phyloP scores from a whole-genome alignment of 2,329 filamentous ascomycete genomes.

The Fusarium veterinarium region DNA sequence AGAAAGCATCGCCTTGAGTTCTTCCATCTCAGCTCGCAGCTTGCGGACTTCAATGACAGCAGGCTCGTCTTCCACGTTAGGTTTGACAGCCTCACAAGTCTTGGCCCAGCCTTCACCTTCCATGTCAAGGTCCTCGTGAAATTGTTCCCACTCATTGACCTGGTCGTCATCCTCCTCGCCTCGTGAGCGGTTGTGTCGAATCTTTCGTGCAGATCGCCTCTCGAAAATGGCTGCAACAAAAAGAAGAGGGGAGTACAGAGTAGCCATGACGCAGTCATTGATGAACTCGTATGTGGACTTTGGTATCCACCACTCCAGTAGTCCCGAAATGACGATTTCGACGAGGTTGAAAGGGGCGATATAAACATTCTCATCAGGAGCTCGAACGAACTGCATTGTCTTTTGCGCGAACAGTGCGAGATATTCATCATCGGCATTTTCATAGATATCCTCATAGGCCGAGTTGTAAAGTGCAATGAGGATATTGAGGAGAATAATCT shows the following conservation, averaged over 20 bases:
- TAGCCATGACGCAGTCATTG: slow-evolving; percentile 89
- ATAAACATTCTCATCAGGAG: slow-evolving; percentile 97
- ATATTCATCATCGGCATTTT: slow-evolving; percentile 94
- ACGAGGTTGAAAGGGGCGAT: slow-evolving; percentile 96
- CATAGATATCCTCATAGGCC: slow-evolving; percentile 93
- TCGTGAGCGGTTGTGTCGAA: slow-evolving; percentile 77
- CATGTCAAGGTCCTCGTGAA: slow-evolving; percentile 77
- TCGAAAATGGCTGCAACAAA: slow-evolving; percentile 81
- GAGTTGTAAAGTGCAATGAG: slow-evolving; percentile 97
- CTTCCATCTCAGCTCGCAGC: slow-evolving; percentile 67
- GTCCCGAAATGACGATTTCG: slow-evolving; percentile 81
- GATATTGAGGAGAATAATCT: slow-evolving; percentile 87
- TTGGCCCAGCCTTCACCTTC: slow-evolving; percentile 88
- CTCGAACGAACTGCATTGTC: slow-evolving; percentile 96
- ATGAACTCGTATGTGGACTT: slow-evolving; percentile 77
- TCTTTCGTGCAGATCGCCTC: slow-evolving; percentile 71
- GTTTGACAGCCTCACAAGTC: slow-evolving; percentile 78
- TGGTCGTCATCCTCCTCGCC: slow-evolving; percentile 92
- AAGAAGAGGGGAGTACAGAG: slow-evolving; percentile 86
- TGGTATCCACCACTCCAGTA: slow-evolving; percentile 97
- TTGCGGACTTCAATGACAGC: slow-evolving; percentile 76
- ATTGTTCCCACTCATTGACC: slow-evolving; percentile 93
- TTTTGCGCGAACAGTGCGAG: slow-evolving; percentile 93
- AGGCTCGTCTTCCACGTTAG: slow-evolving; percentile 84
- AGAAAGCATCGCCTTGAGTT: slow-evolving; percentile 63